Evolutionary conservation across 805 yeast species (phyloP).

Genomic region (Isabelozyma heimii): DNA sequence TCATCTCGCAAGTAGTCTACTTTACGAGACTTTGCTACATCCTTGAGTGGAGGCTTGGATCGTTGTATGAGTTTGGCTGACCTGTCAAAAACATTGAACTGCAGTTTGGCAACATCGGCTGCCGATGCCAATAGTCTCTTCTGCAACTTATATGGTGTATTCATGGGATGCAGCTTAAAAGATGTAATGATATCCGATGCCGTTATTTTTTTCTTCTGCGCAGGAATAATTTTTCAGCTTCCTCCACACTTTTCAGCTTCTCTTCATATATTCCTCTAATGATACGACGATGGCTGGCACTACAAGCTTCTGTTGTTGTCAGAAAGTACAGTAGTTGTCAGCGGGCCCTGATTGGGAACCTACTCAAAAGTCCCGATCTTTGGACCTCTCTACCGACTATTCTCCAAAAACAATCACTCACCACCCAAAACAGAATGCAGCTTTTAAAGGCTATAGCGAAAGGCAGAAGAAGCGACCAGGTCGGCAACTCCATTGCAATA

Average conservation of each 20-base stretch:
- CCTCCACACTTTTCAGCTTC: too few species aligned
- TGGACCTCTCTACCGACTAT: not conserved
- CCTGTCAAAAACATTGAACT: constrained; percentile 56
- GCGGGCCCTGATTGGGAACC: not conserved
- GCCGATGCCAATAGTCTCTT: constrained; percentile 12
- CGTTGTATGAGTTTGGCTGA: constrained; percentile 60
- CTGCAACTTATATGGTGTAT: not conserved
- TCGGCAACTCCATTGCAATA: not conserved
- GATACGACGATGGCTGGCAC: too few species aligned
- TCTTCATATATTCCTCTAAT: too few species aligned
- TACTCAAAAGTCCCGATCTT: not conserved
- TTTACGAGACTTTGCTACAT: constrained; percentile 34
- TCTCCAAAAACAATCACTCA: not conserved
- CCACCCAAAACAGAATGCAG: not conserved
- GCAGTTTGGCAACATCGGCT: constrained; percentile 18
- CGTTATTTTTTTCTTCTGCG: too few species aligned
- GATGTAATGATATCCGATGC: too few species aligned
- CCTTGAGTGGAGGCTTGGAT: constrained; percentile 41
- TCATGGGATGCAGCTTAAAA: not conserved
- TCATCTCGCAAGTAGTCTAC: constrained; percentile 76
- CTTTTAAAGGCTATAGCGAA: not conserved
- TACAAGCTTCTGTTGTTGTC: not conserved
- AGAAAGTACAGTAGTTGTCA: not conserved
- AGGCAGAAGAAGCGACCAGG: not conserved
- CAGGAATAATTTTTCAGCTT: too few species aligned